These are phyloP conservation scores for Xylaria curta DNA, from an alignment of 495 filamentous ascomycete genomes.

Conservation along the genomic window DNA sequence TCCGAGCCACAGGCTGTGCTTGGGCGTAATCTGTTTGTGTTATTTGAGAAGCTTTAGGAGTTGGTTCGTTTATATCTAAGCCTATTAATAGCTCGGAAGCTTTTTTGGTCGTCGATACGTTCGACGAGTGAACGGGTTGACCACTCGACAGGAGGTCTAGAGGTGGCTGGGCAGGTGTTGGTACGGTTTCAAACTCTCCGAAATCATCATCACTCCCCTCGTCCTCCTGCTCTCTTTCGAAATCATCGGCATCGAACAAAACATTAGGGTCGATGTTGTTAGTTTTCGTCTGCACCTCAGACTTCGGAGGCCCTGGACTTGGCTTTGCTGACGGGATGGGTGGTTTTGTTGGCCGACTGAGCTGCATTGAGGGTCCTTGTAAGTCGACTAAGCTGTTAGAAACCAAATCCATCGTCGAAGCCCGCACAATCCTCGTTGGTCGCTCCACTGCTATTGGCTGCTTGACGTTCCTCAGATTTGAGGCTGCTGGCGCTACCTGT, in stretches of 20 bases:
- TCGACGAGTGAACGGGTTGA: conserved; percentile 24
- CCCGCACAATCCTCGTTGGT: conserved; percentile 44
- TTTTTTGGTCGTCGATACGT: conserved; percentile 30
- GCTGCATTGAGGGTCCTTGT: conserved; percentile 25
- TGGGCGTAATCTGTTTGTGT: conserved; percentile 60
- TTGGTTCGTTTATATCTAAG: conserved; percentile 34
- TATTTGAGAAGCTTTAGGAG: conserved; percentile 50
- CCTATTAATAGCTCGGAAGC: conserved; percentile 37
- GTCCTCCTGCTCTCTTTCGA: conserved; percentile 43
- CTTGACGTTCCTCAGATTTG: conserved; percentile 26
- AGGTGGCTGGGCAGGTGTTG: conserved; percentile 29
- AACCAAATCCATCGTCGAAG: conserved; percentile 52
- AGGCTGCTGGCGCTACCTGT: conserved; percentile 1
- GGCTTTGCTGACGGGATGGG: conserved; percentile 19
- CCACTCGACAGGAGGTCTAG: conserved; percentile 29
- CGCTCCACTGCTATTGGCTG: conserved; percentile 20
- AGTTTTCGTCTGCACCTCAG: conserved; percentile 14
- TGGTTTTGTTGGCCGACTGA: conserved; percentile 13
- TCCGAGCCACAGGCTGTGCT: conserved; percentile 49
- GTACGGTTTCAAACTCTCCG: conserved; percentile 56
- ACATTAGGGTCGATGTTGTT: conserved; percentile 48
- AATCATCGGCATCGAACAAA: conserved; percentile 58
- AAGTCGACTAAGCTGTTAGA: conserved; percentile 52
- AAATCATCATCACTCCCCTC: conserved; percentile 54
- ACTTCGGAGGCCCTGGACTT: conserved; percentile 14